These are phyloP conservation scores for Aquilaria agallochum DNA, from an alignment of 441 rosid genomes.

Conservation along the genomic window DNA sequence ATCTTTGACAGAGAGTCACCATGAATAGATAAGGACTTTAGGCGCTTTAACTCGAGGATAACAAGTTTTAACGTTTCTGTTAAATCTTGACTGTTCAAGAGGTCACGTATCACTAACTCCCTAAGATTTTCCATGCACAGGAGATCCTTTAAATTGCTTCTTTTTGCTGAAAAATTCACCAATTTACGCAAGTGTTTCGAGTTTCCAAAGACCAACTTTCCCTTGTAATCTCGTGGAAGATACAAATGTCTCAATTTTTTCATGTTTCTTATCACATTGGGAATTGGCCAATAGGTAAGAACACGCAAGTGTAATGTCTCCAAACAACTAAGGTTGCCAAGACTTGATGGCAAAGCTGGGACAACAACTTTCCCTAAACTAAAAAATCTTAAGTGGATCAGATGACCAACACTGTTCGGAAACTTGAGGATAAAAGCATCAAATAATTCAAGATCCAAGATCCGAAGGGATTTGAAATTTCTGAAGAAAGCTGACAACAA, in stretches of 20 bases:
- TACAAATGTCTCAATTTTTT: slow-evolving; percentile 1
- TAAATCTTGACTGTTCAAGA: background rate
- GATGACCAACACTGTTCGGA: background rate
- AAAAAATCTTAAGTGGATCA: slow-evolving; percentile 10
- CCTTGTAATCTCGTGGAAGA: background rate
- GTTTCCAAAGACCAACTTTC: background rate
- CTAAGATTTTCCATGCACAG: background rate
- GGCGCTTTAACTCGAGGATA: no score
- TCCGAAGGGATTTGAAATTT: background rate
- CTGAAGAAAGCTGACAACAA: background rate
- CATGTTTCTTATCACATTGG: slow-evolving; percentile 4
- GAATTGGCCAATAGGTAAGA: background rate
- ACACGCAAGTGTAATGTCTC: background rate
- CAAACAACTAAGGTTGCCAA: slow-evolving; percentile 5
- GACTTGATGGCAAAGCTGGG: background rate
- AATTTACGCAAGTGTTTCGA: background rate
- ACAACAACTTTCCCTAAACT: background rate
- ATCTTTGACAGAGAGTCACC: no score
- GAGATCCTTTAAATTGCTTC: background rate
- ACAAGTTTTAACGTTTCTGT: background rate
- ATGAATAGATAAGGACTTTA: no score
- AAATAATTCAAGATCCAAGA: background rate
- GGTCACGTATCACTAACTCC: background rate
- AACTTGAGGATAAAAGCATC: background rate
- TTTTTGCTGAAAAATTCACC: slow-evolving; percentile 1